These are phyloP conservation scores for Beta macrorhiza DNA, from an alignment of 179 eudicot species.

Conservation along the genomic window DNA sequence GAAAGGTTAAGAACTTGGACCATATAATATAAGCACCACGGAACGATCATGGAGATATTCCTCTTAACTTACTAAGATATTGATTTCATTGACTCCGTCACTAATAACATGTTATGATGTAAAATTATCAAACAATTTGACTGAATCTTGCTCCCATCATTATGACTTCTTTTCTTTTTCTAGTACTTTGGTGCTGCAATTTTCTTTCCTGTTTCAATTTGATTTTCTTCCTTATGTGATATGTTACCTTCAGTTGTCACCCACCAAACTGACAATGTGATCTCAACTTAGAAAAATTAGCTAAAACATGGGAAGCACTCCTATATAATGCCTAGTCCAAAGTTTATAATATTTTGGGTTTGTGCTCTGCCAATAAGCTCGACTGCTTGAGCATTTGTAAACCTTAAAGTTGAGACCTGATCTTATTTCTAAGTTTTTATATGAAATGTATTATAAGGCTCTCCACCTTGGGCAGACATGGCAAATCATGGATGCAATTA, in stretches of 20 bases:
- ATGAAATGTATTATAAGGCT: background rate
- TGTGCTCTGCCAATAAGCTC: slow-evolving; percentile 19
- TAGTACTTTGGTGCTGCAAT: background rate
- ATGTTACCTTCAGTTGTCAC: background rate
- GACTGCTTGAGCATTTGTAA: background rate
- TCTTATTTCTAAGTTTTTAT: background rate
- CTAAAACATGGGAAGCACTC: slow-evolving; percentile 31
- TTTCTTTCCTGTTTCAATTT: background rate
- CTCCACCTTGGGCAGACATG: background rate
- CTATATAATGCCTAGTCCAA: background rate
- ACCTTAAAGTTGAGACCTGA: background rate
- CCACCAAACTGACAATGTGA: slow-evolving; percentile 25
- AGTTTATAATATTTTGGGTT: background rate
- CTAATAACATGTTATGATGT: background rate
- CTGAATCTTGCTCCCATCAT: too few relatives aligned
- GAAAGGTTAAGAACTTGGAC: slow-evolving; percentile 9
- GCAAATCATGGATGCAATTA: slow-evolving; percentile 1
- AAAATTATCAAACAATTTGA: background rate
- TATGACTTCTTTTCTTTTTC: background rate
- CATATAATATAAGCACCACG: background rate
- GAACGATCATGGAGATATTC: slow-evolving; percentile 15
- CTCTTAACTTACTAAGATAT: background rate
- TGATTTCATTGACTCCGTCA: slow-evolving; percentile 19
- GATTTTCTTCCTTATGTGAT: background rate
- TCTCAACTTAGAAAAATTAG: slow-evolving; percentile 21